phyloP scores from a whole-genome alignment of 306 rosid genomes.

The Trifolium dubium region DNA sequence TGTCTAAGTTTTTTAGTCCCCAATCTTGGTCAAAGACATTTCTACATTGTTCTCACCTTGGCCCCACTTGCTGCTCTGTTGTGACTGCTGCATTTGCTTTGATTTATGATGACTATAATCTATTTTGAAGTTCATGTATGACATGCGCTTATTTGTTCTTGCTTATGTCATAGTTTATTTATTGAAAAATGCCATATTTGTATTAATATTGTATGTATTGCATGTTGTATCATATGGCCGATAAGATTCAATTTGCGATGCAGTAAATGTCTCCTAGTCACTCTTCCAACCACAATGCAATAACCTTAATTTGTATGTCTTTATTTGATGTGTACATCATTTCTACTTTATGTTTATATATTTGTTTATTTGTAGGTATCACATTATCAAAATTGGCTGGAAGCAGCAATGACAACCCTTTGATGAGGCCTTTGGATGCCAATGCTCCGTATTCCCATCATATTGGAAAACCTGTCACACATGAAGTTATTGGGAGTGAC shows the following conservation, averaged over 20 bases:
- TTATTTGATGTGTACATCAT: conserved; percentile 16
- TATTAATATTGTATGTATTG: neutral
- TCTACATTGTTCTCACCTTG: neutral
- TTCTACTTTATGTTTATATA: conserved; percentile 19
- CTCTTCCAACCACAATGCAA: neutral
- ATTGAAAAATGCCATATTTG: neutral
- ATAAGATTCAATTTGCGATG: neutral
- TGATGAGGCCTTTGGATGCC: conserved; percentile 48
- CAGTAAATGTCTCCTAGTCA: neutral
- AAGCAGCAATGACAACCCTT: conserved; percentile 47
- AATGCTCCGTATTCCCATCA: conserved; percentile 45
- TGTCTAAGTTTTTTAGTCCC: neutral
- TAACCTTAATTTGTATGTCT: neutral
- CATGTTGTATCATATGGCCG: neutral
- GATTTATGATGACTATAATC: neutral
- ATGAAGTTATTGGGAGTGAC: conserved; percentile 50
- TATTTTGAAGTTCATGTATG: neutral
- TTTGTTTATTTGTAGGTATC: conserved; percentile 48
- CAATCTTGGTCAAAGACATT: neutral
- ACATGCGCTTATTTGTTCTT: neutral
- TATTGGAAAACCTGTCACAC: conserved; percentile 43
- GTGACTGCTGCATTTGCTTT: neutral
- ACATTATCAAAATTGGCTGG: conserved; percentile 53
- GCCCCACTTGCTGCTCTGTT: neutral
- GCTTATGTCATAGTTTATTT: neutral